phyloP scores from a whole-genome alignment of 148 eudicot genomes.

The Vaccinium vitisidaea region DNA sequence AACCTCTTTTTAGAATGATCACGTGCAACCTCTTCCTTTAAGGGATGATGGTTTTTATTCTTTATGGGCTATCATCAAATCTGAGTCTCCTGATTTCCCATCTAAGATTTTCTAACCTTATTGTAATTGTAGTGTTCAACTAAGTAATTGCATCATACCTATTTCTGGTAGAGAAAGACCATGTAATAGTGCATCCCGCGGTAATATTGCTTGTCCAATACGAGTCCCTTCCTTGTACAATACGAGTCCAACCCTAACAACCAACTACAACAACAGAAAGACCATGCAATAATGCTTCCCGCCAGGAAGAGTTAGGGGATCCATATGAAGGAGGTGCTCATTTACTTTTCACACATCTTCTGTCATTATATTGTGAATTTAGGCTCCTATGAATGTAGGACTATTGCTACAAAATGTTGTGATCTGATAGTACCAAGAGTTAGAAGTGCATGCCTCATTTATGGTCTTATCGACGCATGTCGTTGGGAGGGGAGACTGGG shows the following conservation, averaged over 20 bases:
- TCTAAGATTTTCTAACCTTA: background rate
- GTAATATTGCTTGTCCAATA: too few relatives aligned
- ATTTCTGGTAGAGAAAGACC: background rate
- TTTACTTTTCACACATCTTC: background rate
- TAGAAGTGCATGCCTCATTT: background rate
- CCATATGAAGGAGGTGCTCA: background rate
- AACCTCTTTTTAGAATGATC: background rate
- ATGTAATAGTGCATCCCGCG: background rate
- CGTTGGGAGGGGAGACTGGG: background rate
- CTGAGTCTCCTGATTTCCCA: background rate
- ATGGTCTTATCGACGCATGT: background rate
- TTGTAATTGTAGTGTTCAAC: background rate
- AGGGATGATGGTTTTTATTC: background rate
- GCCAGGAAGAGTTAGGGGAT: background rate
- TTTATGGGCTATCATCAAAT: background rate
- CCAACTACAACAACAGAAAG: background rate
- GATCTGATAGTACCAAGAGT: background rate
- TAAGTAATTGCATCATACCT: background rate
- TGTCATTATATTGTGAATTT: background rate
- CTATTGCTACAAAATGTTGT: background rate
- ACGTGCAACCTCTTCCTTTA: background rate
- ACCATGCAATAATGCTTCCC: background rate
- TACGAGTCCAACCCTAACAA: too few relatives aligned
- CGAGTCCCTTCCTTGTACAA: too few relatives aligned
- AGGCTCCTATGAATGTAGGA: background rate